Percentiles rank a stretch among this genome's conserved stretches.
phyloP scores from a whole-genome alignment of 2,329 filamentous ascomycete genomes.

The Aurifilum marmelostoma region DNA sequence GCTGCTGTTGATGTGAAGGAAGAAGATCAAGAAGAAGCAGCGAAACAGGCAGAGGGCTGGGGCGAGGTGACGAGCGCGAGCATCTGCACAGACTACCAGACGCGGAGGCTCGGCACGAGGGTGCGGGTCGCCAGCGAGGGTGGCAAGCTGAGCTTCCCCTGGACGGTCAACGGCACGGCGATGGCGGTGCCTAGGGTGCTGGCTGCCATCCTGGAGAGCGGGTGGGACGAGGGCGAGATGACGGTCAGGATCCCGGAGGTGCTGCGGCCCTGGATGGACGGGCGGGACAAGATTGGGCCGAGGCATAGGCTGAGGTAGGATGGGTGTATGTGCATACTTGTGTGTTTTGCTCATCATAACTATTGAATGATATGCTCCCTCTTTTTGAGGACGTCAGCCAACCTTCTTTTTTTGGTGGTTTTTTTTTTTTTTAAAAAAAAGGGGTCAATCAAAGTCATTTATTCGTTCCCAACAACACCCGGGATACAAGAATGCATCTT shows the following conservation, averaged over 20 bases:
- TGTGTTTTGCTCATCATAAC: too few species aligned
- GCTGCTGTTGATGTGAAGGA: not conserved
- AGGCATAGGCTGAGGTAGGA: conserved; percentile 35
- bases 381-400: too few species aligned
- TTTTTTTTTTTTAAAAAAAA: too few species aligned
- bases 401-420: too few species aligned
- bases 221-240: conserved; percentile 74
- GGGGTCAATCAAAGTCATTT: too few species aligned
- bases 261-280: conserved; percentile 83
- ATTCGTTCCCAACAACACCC: too few species aligned
- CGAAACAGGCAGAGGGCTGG: conserved; percentile 67
- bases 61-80: conserved; percentile 91
- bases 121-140: conserved; percentile 53
- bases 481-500: too few species aligned
- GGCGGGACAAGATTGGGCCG: conserved; percentile 64
- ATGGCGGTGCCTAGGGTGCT: conserved; percentile 88
- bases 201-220: conserved; percentile 86
- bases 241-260: conserved; percentile 78
- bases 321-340: too few species aligned
- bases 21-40: not conserved
- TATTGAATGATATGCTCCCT: too few species aligned
- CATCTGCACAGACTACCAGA: conserved; percentile 95
- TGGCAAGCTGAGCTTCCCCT: conserved; percentile 72
- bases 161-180: conserved; percentile 93
- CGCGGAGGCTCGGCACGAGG: conserved; percentile 76